phyloP scores from a whole-genome alignment of 2,329 filamentous ascomycete species.

The Aureobasidium sp. region DNA sequence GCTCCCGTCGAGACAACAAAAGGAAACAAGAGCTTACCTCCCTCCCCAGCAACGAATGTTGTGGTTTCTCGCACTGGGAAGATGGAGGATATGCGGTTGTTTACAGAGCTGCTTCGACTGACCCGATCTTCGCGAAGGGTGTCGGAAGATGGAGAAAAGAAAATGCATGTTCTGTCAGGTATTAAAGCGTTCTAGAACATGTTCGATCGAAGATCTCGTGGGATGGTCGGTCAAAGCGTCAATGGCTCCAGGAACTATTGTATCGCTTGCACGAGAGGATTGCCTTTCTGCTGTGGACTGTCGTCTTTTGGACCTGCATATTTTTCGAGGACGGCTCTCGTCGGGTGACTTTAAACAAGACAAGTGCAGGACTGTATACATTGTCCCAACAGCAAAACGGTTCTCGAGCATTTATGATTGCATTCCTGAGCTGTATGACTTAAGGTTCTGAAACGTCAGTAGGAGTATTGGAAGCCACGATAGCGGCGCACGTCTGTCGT shows the following conservation, averaged over 20 bases:
- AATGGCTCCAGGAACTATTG: background rate
- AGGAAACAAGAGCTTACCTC: background rate
- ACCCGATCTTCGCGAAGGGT: background rate
- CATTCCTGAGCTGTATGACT: background rate
- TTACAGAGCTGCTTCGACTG: background rate
- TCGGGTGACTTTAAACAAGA: background rate
- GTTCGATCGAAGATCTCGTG: background rate
- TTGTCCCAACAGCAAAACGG: background rate
- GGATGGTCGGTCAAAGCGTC: background rate
- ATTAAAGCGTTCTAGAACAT: background rate
- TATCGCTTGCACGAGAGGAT: background rate
- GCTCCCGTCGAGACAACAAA: background rate
- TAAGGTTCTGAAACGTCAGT: background rate
- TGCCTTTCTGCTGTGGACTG: background rate
- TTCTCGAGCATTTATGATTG: background rate
- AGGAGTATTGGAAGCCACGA: background rate
- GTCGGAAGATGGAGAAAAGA: background rate
- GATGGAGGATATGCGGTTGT: background rate
- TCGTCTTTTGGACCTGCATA: background rate
- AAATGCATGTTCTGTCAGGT: background rate
- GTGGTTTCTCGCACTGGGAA: background rate
- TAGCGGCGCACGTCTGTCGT: background rate
- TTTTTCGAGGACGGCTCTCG: background rate
- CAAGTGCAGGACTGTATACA: background rate
- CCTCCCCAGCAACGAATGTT: background rate